A percentile compares a stretch with the other conserved stretches of the same genome.
Evolutionary conservation across 2,329 filamentous ascomycete species (phyloP).

Genomic region (Ophiostoma novo-ulmi): DNA sequence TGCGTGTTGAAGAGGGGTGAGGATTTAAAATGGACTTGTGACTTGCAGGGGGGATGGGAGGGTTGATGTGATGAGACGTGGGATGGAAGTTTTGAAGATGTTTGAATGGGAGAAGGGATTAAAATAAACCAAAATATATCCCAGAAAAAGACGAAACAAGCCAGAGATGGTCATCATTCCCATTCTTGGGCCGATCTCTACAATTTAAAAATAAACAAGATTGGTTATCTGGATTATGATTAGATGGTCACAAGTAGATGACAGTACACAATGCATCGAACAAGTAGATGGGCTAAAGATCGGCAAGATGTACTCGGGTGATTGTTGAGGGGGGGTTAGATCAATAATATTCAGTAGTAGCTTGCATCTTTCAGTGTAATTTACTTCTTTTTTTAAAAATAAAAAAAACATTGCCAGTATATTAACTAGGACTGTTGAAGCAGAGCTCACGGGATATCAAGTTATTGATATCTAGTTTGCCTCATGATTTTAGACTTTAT

Average conservation of each 20-base stretch:
- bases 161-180: background rate
- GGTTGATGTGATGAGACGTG: background rate
- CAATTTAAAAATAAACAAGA: background rate
- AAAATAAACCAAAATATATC: background rate
- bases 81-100: background rate
- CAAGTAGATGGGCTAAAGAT: background rate
- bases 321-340: too few species aligned
- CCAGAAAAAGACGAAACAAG: background rate
- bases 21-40: background rate
- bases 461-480: background rate
- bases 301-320: background rate
- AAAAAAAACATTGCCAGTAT: background rate
- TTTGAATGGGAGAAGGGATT: background rate
- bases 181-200: background rate
- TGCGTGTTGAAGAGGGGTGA: slow-evolving; percentile 1
- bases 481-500: background rate
- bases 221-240: background rate
- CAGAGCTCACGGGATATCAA: background rate
- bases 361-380: background rate
- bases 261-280: background rate
- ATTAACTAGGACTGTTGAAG: background rate
- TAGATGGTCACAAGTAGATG: background rate
- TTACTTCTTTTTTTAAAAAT: background rate
- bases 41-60: background rate
- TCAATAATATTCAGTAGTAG: background rate